Conservation (phyloP, 495 filamentous ascomycete genomes). For the Aspergillus haitiensis region DNA sequence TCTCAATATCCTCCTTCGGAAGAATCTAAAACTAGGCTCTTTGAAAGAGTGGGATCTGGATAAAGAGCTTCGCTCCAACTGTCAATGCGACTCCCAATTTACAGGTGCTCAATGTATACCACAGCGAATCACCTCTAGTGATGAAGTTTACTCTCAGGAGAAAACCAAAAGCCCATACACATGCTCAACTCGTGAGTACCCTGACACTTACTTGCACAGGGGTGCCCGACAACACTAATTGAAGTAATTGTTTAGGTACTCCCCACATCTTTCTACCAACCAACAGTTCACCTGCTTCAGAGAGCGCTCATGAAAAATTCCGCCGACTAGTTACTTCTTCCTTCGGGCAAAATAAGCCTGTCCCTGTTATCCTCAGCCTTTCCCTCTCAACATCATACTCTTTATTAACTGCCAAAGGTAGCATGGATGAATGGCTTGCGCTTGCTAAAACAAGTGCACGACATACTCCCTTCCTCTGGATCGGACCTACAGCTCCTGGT, state of each 20-base stretch:
- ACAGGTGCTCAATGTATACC: slow-evolving; percentile 34
- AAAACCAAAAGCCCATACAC: slow-evolving; percentile 23
- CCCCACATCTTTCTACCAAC: slow-evolving; percentile 43
- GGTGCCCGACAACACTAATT: slow-evolving; percentile 6
- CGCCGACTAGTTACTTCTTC: slow-evolving; percentile 28
- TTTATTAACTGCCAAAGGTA: slow-evolving; percentile 32
- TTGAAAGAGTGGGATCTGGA: slow-evolving; percentile 45
- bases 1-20: slow-evolving; percentile 50
- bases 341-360: slow-evolving; percentile 37
- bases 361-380: slow-evolving; percentile 48
- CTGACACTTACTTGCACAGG: background rate
- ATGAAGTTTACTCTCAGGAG: slow-evolving; percentile 26
- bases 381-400: slow-evolving; percentile 39
- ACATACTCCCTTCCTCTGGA: slow-evolving; percentile 49
- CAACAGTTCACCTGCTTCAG: slow-evolving; percentile 34
- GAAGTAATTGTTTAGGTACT: slow-evolving; percentile 29
- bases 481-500: slow-evolving; percentile 50
- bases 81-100: slow-evolving; percentile 47
- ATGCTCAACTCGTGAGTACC: slow-evolving; percentile 28
- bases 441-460: slow-evolving; percentile 37
- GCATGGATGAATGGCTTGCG: slow-evolving; percentile 49
- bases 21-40: slow-evolving; percentile 44
- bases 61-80: slow-evolving; percentile 31
- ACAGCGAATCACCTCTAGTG: slow-evolving; percentile 37
- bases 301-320: slow-evolving; percentile 26